Evolutionary conservation across 2,329 filamentous ascomycete species (phyloP).

Genomic region (Aspergillus novofumigatus): DNA sequence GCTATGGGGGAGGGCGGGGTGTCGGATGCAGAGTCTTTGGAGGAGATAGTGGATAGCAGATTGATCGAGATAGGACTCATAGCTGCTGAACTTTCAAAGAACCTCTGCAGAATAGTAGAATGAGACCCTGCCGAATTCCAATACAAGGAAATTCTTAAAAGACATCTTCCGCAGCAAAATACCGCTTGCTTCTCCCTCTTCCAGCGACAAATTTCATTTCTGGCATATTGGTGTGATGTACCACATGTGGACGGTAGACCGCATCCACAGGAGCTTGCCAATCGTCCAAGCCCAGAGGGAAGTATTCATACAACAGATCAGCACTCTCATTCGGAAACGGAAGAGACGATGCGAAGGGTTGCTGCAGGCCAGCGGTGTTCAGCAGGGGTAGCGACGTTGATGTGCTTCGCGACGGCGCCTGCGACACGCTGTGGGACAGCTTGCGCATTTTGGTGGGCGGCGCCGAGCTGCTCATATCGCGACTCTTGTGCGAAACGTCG

Average conservation of each 20-base stretch:
- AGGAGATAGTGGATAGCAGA: neutral
- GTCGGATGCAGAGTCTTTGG: neutral
- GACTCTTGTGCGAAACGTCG: conserved; percentile 25
- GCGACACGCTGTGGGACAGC: conserved; percentile 26
- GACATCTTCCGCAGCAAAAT: conserved; percentile 62
- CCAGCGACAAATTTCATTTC: conserved; percentile 67
- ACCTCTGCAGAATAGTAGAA: neutral
- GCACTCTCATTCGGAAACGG: conserved; percentile 59
- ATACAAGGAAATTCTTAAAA: conserved; percentile 17
- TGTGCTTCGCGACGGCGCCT: conserved; percentile 28
- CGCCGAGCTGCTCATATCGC: conserved; percentile 26
- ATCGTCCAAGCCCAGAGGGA: conserved; percentile 84
- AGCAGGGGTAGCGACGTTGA: conserved; percentile 31
- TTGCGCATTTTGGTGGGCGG: conserved; percentile 39
- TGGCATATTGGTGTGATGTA: conserved; percentile 75
- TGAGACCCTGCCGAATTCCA: neutral
- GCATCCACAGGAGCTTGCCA: conserved; percentile 89
- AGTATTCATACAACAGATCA: conserved; percentile 90
- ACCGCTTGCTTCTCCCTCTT: conserved; percentile 64
- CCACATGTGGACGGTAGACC: conserved; percentile 85
- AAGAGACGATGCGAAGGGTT: conserved; percentile 54
- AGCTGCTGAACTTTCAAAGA: neutral
- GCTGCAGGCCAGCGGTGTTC: conserved; percentile 30
- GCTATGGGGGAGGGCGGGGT: no score
- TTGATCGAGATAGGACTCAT: neutral